A percentile compares a stretch with the other conserved stretches of the same genome.
These are phyloP conservation scores for Magnusiomyces sp. DNA, from an alignment of 1,139 yeast genomes.

Conservation along the genomic window DNA sequence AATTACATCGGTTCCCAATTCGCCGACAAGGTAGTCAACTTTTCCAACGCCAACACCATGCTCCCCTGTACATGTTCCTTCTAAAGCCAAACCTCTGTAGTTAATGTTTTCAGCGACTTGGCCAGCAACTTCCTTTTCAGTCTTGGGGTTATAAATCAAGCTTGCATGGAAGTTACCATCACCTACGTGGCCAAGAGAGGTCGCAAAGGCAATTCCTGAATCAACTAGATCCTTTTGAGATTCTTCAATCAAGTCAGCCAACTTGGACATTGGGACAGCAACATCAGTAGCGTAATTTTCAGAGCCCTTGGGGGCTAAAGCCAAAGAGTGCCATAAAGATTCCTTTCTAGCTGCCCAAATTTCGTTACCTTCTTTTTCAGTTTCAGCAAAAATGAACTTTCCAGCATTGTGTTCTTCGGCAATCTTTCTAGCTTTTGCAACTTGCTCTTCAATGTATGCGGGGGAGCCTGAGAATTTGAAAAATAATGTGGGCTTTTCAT, in stretches of 20 bases:
- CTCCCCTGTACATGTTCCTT: conserved; percentile 85
- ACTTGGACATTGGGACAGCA: conserved; percentile 72
- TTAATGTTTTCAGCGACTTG: conserved; percentile 60
- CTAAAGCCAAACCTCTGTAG: conserved; percentile 51
- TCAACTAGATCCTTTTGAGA: conserved; percentile 49
- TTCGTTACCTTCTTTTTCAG: conserved; percentile 45
- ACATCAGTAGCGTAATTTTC: conserved; percentile 58
- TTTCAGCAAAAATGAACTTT: conserved; percentile 44
- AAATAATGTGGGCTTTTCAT: conserved; percentile 69
- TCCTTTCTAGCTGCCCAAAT: conserved; percentile 63
- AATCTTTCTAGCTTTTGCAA: conserved; percentile 46
- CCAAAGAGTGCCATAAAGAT: conserved; percentile 60
- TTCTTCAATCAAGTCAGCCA: conserved; percentile 51
- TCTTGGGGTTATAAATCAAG: conserved; percentile 29
- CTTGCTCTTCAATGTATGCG: conserved; percentile 47
- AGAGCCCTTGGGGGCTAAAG: conserved; percentile 56
- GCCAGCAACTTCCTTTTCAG: conserved; percentile 32
- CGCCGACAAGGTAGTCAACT: conserved; percentile 54
- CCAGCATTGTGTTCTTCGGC: conserved; percentile 44
- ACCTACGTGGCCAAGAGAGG: conserved; percentile 77
- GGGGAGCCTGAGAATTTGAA: conserved; percentile 69
- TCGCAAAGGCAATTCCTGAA: conserved; percentile 37
- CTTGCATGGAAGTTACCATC: conserved; percentile 88
- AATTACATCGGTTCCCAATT: conserved; percentile 57
- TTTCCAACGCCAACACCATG: conserved; percentile 82